phyloP scores from a whole-genome alignment of 2,329 filamentous ascomycete species.

The Camptophora hylomeconis region DNA sequence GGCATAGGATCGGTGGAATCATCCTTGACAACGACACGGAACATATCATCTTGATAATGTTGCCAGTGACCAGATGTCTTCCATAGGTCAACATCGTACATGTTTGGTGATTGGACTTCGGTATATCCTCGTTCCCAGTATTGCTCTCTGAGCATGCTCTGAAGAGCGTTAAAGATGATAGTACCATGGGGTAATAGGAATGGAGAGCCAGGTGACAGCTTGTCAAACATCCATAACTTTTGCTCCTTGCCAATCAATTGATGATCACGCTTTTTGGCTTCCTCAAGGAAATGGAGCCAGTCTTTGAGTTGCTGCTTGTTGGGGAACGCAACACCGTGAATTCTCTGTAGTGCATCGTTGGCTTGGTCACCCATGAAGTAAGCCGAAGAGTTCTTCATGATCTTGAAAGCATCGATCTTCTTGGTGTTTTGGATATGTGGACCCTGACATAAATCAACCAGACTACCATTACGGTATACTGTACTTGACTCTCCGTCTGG shows the following conservation, averaged over 20 bases:
- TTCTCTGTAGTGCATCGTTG: conserved; percentile 90
- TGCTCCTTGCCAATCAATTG: conserved; percentile 88
- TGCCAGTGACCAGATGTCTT: conserved; percentile 92
- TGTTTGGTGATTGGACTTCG: conserved; percentile 90
- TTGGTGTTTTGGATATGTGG: conserved; percentile 90
- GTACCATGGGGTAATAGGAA: conserved; percentile 91
- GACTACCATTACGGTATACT: conserved; percentile 82
- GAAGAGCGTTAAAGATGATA: conserved; percentile 82
- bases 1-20: conserved; percentile 15
- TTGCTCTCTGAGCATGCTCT: conserved; percentile 67
- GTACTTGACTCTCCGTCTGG: conserved; percentile 80
- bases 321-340: conserved; percentile 92
- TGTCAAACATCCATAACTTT: conserved; percentile 94
- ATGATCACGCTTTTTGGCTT: conserved; percentile 96
- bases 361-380: conserved; percentile 91
- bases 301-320: conserved; percentile 92
- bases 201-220: conserved; percentile 79
- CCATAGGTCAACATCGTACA: conserved; percentile 90
- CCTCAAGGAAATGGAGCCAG: conserved; percentile 88
- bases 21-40: conserved; percentile 51
- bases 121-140: conserved; percentile 91
- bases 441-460: conserved; percentile 91
- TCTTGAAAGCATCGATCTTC: conserved; percentile 85
- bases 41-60: conserved; percentile 93
- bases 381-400: conserved; percentile 71